These are phyloP conservation scores for Phoenix roebelenii DNA, from an alignment of 176 grass and related monocot species.

Conservation along the genomic window DNA sequence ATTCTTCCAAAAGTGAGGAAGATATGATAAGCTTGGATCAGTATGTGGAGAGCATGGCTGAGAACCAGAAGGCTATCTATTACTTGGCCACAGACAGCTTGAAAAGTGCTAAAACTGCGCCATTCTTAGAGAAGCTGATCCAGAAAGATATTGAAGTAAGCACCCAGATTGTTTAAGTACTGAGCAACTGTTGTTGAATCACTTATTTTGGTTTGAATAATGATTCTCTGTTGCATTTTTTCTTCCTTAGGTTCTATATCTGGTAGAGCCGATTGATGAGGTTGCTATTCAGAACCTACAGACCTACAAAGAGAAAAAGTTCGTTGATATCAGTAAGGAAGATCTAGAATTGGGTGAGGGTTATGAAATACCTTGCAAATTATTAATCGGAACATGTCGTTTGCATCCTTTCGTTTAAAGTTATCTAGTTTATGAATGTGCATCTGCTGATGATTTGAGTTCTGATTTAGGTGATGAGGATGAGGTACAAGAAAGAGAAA, in stretches of 20 bases:
- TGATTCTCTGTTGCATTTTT: background rate
- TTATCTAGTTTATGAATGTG: no score
- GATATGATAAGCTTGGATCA: constrained; percentile 73
- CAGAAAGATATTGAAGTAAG: constrained; percentile 80
- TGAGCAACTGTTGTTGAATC: no score
- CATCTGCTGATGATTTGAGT: constrained; percentile 6
- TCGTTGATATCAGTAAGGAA: constrained; percentile 89
- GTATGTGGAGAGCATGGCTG: constrained; percentile 75
- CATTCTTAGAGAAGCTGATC: constrained; percentile 80
- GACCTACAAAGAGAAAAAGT: constrained; percentile 89
- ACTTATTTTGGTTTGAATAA: no score
- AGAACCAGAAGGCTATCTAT: constrained; percentile 81
- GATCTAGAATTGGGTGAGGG: constrained; percentile 68
- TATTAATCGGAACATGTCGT: no score
- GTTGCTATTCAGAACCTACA: constrained; percentile 94
- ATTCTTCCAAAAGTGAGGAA: constrained; percentile 67
- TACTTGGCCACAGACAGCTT: constrained; percentile 83
- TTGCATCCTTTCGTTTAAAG: no score
- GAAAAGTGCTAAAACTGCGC: constrained; percentile 73
- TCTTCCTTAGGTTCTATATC: constrained; percentile 55
- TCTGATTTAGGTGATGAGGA: constrained; percentile 53
- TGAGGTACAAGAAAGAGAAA: constrained; percentile 64
- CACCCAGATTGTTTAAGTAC: background rate
- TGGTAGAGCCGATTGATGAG: constrained; percentile 84
- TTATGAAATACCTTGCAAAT: background rate